A percentile compares a stretch with the other conserved stretches of the same genome.
phyloP scores from a whole-genome alignment of 1,139 yeast species.

The Debaryomyces udenii region DNA sequence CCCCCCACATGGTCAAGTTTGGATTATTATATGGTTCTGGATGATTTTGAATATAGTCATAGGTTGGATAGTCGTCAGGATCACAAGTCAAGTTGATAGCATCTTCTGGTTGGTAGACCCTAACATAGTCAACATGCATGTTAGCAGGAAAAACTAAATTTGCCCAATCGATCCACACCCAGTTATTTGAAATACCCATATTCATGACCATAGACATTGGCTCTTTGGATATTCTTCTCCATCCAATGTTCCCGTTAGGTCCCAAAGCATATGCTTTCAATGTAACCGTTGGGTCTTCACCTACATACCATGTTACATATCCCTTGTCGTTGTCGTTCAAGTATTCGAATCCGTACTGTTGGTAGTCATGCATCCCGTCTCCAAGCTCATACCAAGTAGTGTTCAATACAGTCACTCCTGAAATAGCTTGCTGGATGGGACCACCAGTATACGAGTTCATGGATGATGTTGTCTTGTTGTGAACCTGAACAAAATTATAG shows the following conservation, averaged over 20 bases:
- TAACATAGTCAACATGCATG: constrained; percentile 72
- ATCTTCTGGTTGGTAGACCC: constrained; percentile 73
- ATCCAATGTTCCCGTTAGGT: constrained; percentile 82
- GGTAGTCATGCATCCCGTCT: constrained; percentile 51
- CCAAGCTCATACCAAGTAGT: constrained; percentile 75
- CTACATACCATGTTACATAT: constrained; percentile 81
- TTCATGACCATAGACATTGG: constrained; percentile 84
- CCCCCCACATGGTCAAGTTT: constrained; percentile 67
- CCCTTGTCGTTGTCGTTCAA: constrained; percentile 67
- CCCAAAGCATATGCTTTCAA: constrained; percentile 64
- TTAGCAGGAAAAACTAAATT: constrained; percentile 68
- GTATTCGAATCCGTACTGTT: constrained; percentile 78
- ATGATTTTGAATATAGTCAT: constrained; percentile 69
- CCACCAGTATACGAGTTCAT: constrained; percentile 85
- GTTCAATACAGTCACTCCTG: constrained; percentile 72
- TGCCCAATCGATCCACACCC: constrained; percentile 86
- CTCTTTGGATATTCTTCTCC: constrained; percentile 75
- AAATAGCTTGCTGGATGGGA: constrained; percentile 81
- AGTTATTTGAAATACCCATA: constrained; percentile 75
- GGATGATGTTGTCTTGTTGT: constrained; percentile 61
- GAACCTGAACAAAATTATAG: constrained; percentile 66
- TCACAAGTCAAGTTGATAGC: constrained; percentile 65
- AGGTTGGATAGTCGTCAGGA: constrained; percentile 73
- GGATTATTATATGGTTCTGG: constrained; percentile 60
- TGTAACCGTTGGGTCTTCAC: constrained; percentile 66